These are phyloP conservation scores for Kalmusia sp. DNA, from an alignment of 2,329 filamentous ascomycete species.

Conservation along the genomic window DNA sequence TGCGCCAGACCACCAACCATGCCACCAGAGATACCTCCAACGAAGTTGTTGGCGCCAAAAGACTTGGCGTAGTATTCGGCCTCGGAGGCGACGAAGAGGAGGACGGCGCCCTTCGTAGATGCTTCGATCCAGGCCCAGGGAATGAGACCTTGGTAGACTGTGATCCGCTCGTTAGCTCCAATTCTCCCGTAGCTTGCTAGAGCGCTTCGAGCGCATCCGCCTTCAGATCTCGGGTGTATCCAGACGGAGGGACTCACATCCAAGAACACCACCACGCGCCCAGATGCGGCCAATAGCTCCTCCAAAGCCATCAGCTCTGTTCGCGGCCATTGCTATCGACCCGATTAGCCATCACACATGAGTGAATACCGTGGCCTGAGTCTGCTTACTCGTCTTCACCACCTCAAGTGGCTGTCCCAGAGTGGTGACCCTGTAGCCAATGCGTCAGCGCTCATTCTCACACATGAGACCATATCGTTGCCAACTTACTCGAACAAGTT, in stretches of 20 bases:
- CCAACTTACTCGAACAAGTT: constrained; percentile 85
- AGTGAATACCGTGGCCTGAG: not conserved
- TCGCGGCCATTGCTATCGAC: constrained; percentile 80
- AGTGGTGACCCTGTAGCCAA: constrained; percentile 64
- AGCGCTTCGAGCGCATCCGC: not conserved
- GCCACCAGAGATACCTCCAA: constrained; percentile 86
- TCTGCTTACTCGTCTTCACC: constrained; percentile 77
- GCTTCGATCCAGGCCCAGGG: constrained; percentile 98
- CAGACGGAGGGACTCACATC: constrained; percentile 72
- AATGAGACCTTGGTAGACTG: constrained; percentile 99
- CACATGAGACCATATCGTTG: not conserved
- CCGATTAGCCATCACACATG: not conserved
- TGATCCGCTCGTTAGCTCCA: constrained; percentile 21
- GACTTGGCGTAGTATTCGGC: constrained; percentile 91
- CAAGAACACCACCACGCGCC: constrained; percentile 89
- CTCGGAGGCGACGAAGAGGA: constrained; percentile 98
- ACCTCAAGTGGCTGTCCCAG: constrained; percentile 79
- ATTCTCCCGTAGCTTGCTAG: not conserved
- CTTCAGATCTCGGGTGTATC: not conserved
- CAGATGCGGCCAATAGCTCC: constrained; percentile 86
- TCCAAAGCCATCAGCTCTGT: constrained; percentile 86
- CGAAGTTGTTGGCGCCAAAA: constrained; percentile 84
- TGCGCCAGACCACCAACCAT: constrained; percentile 95
- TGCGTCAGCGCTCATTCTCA: constrained; percentile 17
- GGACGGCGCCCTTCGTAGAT: constrained; percentile 97